A percentile compares a stretch with the other conserved stretches of the same genome.
Conservation (phyloP, 2,329 filamentous ascomycete species). For the Pezicula radicicola region DNA sequence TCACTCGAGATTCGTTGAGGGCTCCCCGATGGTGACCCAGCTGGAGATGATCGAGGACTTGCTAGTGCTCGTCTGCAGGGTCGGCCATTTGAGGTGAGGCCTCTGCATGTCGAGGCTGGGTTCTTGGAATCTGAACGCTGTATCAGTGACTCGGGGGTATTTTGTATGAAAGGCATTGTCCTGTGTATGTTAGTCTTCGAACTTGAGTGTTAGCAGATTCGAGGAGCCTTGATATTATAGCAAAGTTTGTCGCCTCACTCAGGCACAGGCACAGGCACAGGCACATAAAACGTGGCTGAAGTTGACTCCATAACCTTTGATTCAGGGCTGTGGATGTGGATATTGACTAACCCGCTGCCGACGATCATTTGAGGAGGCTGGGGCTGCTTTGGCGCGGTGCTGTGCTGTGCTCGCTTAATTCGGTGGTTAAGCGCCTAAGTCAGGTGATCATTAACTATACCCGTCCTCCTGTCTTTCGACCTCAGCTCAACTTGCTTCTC, state of each 20-base stretch:
- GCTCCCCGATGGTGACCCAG: conserved; percentile 21
- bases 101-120: conserved; percentile 79
- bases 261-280: background rate
- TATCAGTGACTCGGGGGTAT: conserved; percentile 79
- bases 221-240: background rate
- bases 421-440: too few relatives aligned
- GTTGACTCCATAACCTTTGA: background rate
- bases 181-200: background rate
- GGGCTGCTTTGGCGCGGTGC: too few relatives aligned
- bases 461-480: too few relatives aligned
- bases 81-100: conserved; percentile 77
- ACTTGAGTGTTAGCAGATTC: background rate
- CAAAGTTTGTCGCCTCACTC: background rate
- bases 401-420: too few relatives aligned
- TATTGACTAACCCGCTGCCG: too few relatives aligned
- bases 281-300: background rate
- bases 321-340: background rate
- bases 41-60: conserved; percentile 26
- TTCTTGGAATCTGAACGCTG: conserved; percentile 82
- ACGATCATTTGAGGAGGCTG: too few relatives aligned
- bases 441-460: too few relatives aligned
- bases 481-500: too few relatives aligned
- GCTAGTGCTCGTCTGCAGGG: conserved; percentile 75
- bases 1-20: conserved; percentile 20
- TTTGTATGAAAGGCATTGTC: conserved; percentile 61